Evolutionary conservation across 2,329 filamentous ascomycete species (phyloP).

Genomic region (Lomentospora prolificans): DNA sequence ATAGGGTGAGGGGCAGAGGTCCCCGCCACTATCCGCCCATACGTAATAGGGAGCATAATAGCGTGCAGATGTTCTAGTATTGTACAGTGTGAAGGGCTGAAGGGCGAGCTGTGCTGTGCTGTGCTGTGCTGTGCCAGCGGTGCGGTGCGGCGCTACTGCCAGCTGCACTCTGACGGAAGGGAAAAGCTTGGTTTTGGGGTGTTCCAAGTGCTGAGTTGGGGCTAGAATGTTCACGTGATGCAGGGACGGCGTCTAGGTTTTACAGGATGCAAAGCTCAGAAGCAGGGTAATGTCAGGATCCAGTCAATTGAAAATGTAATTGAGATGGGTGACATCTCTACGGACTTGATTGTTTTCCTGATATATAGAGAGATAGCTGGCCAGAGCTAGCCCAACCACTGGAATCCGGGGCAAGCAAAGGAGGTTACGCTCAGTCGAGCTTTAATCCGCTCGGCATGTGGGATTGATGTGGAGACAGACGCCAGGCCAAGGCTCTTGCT

Average conservation of each 20-base stretch:
- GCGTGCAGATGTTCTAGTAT: neutral
- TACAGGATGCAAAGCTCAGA: too few relatives aligned
- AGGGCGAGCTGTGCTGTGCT: neutral
- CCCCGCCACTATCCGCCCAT: neutral
- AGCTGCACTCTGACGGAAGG: too few relatives aligned
- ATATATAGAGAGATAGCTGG: neutral
- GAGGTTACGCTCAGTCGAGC: neutral
- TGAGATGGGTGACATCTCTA: too few relatives aligned
- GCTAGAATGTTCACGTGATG: neutral
- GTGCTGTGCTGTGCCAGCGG: too few relatives aligned
- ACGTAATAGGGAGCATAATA: neutral
- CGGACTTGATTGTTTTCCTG: neutral
- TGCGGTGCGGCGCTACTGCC: too few relatives aligned
- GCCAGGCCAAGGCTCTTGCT: too few relatives aligned
- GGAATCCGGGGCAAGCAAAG: neutral
- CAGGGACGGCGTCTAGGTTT: neutral
- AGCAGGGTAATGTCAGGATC: too few relatives aligned
- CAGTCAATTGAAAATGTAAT: too few relatives aligned
- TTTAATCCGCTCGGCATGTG: too few relatives aligned
- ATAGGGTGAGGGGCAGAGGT: constrained; percentile 2
- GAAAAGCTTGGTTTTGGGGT: too few relatives aligned
- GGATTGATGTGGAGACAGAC: too few relatives aligned
- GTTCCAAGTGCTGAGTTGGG: too few relatives aligned
- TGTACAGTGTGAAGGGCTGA: neutral
- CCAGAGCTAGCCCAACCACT: neutral